These are phyloP conservation scores for Amauroascus verrucosus DNA, from an alignment of 2,329 filamentous ascomycete species.

Conservation along the genomic window DNA sequence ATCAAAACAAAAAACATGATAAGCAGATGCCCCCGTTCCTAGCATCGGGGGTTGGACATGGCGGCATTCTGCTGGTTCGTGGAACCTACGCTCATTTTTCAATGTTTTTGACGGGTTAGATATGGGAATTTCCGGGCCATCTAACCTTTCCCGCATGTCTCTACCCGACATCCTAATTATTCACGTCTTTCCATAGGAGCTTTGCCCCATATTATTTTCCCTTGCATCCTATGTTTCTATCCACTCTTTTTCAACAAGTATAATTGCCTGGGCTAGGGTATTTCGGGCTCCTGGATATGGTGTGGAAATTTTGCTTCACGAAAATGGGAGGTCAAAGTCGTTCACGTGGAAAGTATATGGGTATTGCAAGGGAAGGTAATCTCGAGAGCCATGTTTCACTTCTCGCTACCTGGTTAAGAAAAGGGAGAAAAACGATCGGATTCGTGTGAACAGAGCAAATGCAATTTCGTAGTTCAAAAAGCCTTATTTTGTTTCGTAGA, in stretches of 20 bases:
- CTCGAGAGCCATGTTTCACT: background rate
- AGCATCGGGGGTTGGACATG: background rate
- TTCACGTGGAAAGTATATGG: background rate
- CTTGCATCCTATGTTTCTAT: background rate
- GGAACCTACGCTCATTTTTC: constrained; percentile 1
- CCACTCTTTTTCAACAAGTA: background rate
- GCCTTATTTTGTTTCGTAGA: constrained; percentile 7
- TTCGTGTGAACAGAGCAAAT: constrained; percentile 7
- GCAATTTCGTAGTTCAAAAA: constrained; percentile 9
- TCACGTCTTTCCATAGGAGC: background rate
- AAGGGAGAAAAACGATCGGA: background rate
- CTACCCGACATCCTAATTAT: background rate
- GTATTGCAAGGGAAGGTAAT: constrained; percentile 4
- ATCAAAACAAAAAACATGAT: background rate
- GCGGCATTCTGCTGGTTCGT: background rate
- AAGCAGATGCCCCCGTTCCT: background rate
- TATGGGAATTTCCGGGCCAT: constrained; percentile 1
- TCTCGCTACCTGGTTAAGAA: constrained; percentile 1
- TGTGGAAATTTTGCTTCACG: background rate
- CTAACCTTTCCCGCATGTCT: background rate
- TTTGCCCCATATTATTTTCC: background rate
- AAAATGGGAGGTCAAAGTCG: constrained; percentile 7
- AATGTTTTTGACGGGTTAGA: background rate
- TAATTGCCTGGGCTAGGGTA: constrained; percentile 2
- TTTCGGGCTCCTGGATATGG: constrained; percentile 10